These are phyloP conservation scores for Linum usitatissimum DNA, from an alignment of 345 rosid species.

Conservation along the genomic window DNA sequence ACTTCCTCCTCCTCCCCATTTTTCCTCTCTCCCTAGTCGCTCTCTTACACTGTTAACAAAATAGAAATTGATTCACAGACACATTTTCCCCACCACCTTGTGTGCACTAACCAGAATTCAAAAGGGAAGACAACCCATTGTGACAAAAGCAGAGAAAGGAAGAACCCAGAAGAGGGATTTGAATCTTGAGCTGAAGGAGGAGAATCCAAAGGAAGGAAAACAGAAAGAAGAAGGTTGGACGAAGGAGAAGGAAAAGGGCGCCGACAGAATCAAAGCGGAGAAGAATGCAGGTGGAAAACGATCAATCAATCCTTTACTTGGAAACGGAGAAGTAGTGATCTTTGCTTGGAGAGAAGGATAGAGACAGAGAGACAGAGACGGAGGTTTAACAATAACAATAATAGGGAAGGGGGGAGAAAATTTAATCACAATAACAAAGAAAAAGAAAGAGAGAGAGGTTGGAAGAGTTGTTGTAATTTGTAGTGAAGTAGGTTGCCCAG, in stretches of 20 bases:
- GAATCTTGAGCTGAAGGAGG: background rate
- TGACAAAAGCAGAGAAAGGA: background rate
- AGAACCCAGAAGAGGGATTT: background rate
- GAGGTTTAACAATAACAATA: background rate
- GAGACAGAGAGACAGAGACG: background rate
- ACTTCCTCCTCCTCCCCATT: slow-evolving; percentile 29
- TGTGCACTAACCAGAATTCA: background rate
- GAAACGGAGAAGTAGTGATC: background rate
- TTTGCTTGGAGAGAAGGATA: background rate
- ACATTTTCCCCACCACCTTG: background rate
- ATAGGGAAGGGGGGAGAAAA: background rate
- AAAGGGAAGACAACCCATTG: background rate
- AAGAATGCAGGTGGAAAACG: background rate
- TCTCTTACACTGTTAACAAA: background rate
- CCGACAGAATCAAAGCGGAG: background rate
- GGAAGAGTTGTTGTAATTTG: background rate
- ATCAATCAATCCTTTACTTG: background rate
- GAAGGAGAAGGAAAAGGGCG: background rate
- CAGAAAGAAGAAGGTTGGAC: background rate
- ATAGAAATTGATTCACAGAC: background rate
- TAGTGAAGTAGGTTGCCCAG: background rate
- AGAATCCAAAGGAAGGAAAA: background rate
- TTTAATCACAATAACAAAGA: no score
- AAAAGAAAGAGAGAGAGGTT: background rate
- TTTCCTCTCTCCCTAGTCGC: background rate